phyloP scores from a whole-genome alignment of 208 protist species.

The Strigomonas galati region DNA sequence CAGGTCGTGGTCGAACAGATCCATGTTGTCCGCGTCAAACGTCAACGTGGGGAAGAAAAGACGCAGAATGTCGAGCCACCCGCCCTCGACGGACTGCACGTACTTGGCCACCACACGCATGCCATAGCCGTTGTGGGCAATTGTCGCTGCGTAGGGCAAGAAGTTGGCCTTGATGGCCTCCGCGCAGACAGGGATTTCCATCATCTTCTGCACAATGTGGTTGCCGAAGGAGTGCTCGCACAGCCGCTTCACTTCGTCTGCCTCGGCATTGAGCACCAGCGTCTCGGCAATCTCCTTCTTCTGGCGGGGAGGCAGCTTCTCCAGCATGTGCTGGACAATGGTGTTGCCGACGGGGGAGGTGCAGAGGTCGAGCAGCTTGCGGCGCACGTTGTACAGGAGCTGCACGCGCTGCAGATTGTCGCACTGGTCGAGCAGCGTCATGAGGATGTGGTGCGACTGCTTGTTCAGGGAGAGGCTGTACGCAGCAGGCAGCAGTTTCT shows the following conservation, averaged over 20 bases:
- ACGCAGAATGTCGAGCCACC: conserved; percentile 34
- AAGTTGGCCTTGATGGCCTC: conserved; percentile 38
- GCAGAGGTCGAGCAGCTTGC: conserved; percentile 70
- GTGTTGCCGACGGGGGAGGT: conserved; percentile 73
- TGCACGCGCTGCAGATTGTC: conserved; percentile 76
- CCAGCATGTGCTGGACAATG: conserved; percentile 77
- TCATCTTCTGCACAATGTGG: conserved; percentile 81
- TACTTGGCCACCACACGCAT: conserved; percentile 79
- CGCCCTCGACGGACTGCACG: conserved; percentile 37
- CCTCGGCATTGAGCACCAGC: conserved; percentile 76
- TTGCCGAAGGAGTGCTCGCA: conserved; percentile 85
- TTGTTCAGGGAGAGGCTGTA: conserved; percentile 78
- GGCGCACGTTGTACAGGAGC: conserved; percentile 77
- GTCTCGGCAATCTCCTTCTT: conserved; percentile 78
- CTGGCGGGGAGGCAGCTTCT: conserved; percentile 69
- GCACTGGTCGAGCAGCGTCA: conserved; percentile 68
- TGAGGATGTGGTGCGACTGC: conserved; percentile 72
- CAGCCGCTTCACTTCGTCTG: conserved; percentile 68
- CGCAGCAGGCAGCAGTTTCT: conserved; percentile 65
- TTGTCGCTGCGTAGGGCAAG: conserved; percentile 19
- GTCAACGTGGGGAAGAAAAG: conserved; percentile 30
- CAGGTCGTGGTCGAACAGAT: conserved; percentile 16
- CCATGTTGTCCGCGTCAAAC: conserved; percentile 8
- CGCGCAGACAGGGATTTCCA: conserved; percentile 60
- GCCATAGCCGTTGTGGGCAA: conserved; percentile 64